Evolutionary conservation across 768 basidiomycete genomes (phyloP).

Genomic region (Dentipellis sp.): DNA sequence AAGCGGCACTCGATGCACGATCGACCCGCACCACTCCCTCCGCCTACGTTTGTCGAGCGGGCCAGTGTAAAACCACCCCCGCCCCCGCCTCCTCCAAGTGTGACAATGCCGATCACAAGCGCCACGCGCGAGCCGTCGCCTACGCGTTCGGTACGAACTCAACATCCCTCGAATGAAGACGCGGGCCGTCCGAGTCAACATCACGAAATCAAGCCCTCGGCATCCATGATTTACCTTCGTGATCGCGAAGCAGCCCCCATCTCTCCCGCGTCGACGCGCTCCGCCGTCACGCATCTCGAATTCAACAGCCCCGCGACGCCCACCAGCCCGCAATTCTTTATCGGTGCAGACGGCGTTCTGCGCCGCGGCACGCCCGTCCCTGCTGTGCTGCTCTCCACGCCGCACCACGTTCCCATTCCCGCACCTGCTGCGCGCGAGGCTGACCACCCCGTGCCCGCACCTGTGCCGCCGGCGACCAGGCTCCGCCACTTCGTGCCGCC

Average conservation of each 20-base stretch:
- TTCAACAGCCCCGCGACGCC: neutral
- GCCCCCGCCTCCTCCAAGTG: neutral
- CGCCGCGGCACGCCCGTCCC: neutral
- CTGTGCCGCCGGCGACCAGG: too few relatives aligned
- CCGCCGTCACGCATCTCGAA: neutral
- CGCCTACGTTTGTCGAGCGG: neutral
- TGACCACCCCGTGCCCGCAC: neutral
- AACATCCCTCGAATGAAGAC: too few relatives aligned
- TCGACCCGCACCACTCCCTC: slow-evolving; percentile 1
- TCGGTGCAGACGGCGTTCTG: neutral
- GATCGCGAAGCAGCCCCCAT: neutral
- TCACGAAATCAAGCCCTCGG: neutral
- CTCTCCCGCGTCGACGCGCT: neutral
- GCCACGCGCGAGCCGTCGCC: neutral
- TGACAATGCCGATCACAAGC: neutral
- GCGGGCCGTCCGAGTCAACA: too few relatives aligned
- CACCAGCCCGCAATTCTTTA: neutral
- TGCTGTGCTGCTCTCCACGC: neutral
- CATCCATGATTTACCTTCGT: neutral
- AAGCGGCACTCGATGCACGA: slow-evolving; percentile 11
- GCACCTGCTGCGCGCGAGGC: neutral
- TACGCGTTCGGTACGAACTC: neutral
- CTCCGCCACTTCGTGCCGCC: slow-evolving; percentile 11
- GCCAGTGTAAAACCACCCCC: neutral
- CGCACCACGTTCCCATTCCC: neutral